Evolutionary conservation across 768 basidiomycete species (phyloP), one percentile per base, ranked within the genome.

Genomic region (Leccinum broughii): DNA sequence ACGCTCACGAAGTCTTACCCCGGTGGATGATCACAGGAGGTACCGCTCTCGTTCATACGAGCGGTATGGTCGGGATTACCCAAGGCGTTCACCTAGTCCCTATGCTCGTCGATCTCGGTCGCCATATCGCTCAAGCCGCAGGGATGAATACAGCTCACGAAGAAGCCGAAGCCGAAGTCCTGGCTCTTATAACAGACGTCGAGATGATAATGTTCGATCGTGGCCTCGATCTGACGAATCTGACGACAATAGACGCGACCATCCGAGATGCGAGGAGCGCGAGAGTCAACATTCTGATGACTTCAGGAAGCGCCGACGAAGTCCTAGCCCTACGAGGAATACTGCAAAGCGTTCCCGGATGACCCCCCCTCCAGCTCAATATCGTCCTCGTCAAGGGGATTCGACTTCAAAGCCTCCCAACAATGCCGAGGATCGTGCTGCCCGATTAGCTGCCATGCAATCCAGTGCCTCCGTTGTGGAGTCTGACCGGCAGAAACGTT

Each of bases 381-480:
- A 70, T 53, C 70, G 66, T 30, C 66, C 68, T 26, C 51, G 60
- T 17, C 59, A 62, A 49, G 58, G 62, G 7, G 53, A 59, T n/a
- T 60, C 55, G 1, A 26, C 30, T 10, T 57, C 70, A 20, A 65
- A 66, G 26, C 30, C 59, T 32, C 55, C 69, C 35, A 66, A 71
- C 54, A 60, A 66, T 55, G 70, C 75, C 8, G 79, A 81, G 1
- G 89, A 88, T 30, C 88, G 95, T 35, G 87, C 87, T 3, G 90
- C 91, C 28, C 87, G 92, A n/a, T 79, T 98, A 30, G 95, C 93
- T 0, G 90, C 93, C 5, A 98, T 98, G 96, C 76, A 87, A 24
- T 75, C 81, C 2, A 85, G 88, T 60, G 96, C 96, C 1, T 72
- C 78, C n/a, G 72, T 74, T 8, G 80, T 93, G 77, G 82, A 84